Percentiles rank a stretch among this genome's conserved stretches.
These are phyloP conservation scores for Carpinus viminea DNA, from an alignment of 306 rosid genomes.

Conservation along the genomic window DNA sequence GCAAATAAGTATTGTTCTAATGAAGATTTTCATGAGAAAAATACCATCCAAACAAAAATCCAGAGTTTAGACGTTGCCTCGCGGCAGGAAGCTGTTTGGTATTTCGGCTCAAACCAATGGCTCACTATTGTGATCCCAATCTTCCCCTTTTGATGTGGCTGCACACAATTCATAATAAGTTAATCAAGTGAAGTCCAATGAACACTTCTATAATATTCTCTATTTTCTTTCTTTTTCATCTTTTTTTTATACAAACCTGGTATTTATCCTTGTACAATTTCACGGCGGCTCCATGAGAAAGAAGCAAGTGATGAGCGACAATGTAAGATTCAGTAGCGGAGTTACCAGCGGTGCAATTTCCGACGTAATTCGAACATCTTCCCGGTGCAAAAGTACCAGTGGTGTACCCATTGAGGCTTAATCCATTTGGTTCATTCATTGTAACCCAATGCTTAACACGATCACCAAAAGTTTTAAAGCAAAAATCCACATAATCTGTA, in stretches of 20 bases:
- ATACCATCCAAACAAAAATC: conserved; percentile 49
- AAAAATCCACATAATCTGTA: conserved; percentile 28
- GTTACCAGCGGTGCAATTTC: conserved; percentile 42
- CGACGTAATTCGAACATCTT: conserved; percentile 42
- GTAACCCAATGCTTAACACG: conserved; percentile 47
- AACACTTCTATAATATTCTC: no score
- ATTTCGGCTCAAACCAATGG: conserved; percentile 38
- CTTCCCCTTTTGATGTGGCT: conserved; percentile 28
- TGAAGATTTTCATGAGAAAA: no score
- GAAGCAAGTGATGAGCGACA: conserved; percentile 39
- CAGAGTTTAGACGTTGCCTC: conserved; percentile 35
- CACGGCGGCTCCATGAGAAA: conserved; percentile 40
- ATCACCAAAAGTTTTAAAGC: conserved; percentile 47
- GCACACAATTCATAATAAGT: no score
- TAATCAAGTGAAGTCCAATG: no score
- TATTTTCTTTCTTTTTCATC: no score
- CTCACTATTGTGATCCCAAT: conserved; percentile 45
- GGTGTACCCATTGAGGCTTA: conserved; percentile 22
- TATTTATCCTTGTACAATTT: conserved; percentile 32
- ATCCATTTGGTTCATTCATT: conserved; percentile 39
- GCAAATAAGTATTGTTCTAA: no score
- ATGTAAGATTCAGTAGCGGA: conserved; percentile 49
- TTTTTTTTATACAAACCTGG: conserved; percentile 25
- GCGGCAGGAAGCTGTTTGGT: conserved; percentile 19
- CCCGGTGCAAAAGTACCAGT: conserved; percentile 42